Base-by-base conservation (phyloP, 2,329 filamentous ascomycete genomes). In the Gremmenia infestans region DNA sequence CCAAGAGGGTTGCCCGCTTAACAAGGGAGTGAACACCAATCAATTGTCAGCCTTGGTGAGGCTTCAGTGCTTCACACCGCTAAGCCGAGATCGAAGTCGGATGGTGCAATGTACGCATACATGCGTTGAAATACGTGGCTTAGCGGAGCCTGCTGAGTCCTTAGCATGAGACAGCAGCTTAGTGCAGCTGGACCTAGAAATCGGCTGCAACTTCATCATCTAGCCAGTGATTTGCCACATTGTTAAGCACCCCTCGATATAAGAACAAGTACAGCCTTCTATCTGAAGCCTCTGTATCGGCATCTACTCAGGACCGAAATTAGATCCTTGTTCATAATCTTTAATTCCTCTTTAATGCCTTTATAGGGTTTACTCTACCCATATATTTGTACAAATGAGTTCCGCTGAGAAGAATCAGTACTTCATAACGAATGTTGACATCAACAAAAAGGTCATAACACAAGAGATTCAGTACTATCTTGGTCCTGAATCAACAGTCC, bases 381-480 rank as follows among this genome's bases (percentile, higher is more conserved):
- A 60, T 59, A 60, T 56, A 19, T 53, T 59, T 51, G 48, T 53
- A 28, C 50, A 28, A 52, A 68, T 68, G 67, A 63, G 65, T 62
- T 65, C 58, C 52, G 50, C 49, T 5, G 60, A 67, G 49, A 76
- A 81, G 73, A 83, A 83, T 69, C 76, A 74, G 65, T 85, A 83
- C 70, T 85, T 81, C 81, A 83, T 84, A 57, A 79, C 80, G 14
- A 76, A 81, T 57, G 70, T 77, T 58, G 80, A 82, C 55, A 84
- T 84, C 65, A 79, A 82, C 70, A 82, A 81, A 63, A 82, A 78
- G 61, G 76, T 83, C 60, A 83, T 84, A 63, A 81, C 76, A 23
- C 74, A 80, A 59, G 78, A 83, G 59, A 75, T 85, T 53, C 81
- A 81, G 60, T 81, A 75, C 56, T 81, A 81, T 64, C 75, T 84